Evolutionary conservation across 495 filamentous ascomycete species (phyloP).

Genomic region (Tuber borchii): DNA sequence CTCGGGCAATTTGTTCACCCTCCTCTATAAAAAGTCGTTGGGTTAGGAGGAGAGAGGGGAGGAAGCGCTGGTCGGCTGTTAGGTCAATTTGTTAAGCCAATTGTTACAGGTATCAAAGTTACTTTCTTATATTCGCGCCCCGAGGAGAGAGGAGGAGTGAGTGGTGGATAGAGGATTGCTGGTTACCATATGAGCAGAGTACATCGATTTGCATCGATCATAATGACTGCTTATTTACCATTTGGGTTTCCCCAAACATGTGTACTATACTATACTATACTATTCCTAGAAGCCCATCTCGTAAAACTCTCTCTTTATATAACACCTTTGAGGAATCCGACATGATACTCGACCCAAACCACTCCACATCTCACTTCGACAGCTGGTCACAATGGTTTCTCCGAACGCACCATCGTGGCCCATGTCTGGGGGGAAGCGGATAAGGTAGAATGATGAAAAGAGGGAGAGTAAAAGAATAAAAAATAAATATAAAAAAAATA

Average conservation of each 20-base stretch:
- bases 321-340: slow-evolving; percentile 32
- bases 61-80: background rate
- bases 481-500: background rate
- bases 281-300: background rate
- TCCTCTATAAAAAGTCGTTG: too few species aligned
- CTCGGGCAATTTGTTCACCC: background rate
- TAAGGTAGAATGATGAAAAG: background rate
- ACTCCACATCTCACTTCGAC: slow-evolving; percentile 28
- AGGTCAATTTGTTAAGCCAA: background rate
- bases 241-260: slow-evolving; percentile 27
- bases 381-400: slow-evolving; percentile 22
- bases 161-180: background rate
- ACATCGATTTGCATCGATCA: slow-evolving; percentile 27
- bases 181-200: background rate
- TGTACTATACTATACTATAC: background rate
- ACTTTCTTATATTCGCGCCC: background rate
- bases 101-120: background rate
- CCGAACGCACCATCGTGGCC: background rate
- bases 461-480: background rate
- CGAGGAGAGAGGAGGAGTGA: background rate
- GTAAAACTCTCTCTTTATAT: slow-evolving; percentile 14
- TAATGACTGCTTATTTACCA: background rate
- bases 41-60: background rate
- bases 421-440: background rate
- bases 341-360: slow-evolving; percentile 34